Percentiles rank a stretch among this genome's conserved stretches.
Conservation (phyloP, 106 monocot genomes). For the Allium cepa region DNA sequence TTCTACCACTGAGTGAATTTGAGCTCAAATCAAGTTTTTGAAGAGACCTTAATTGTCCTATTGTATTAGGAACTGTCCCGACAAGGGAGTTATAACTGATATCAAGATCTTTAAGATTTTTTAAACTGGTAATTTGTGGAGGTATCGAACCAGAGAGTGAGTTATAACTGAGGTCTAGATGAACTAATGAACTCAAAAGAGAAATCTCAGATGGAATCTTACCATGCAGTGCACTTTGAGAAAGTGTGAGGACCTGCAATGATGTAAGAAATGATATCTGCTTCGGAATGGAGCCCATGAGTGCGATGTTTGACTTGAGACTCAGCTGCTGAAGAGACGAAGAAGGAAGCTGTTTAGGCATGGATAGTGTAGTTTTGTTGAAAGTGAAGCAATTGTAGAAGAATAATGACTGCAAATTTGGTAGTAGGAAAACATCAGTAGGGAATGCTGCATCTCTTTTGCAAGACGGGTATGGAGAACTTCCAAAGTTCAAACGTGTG, state of each 20-base stretch:
- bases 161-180: constrained; percentile 86
- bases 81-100: constrained; percentile 80
- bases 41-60: constrained; percentile 50
- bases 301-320: constrained; percentile 59
- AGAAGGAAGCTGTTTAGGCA: constrained; percentile 3
- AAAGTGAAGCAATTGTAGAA: constrained; percentile 74
- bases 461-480: constrained; percentile 55
- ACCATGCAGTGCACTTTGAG: constrained; percentile 58
- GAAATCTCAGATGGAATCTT: constrained; percentile 40
- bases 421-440: constrained; percentile 43
- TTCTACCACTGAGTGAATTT: constrained; percentile 46
- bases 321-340: constrained; percentile 66
- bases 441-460: constrained; percentile 59
- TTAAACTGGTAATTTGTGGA: constrained; percentile 21
- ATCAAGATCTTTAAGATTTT: constrained; percentile 50
- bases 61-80: constrained; percentile 46
- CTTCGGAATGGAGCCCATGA: constrained; percentile 49
- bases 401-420: constrained; percentile 67
- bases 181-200: constrained; percentile 40
- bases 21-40: constrained; percentile 91
- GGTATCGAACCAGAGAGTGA: constrained; percentile 54
- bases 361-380: constrained; percentile 29
- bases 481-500: constrained; percentile 65
- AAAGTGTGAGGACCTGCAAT: constrained; percentile 66
- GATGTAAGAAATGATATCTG: constrained; percentile 43